These are phyloP conservation scores for Boletellus ananas DNA, from an alignment of 768 basidiomycete species.

Conservation along the genomic window DNA sequence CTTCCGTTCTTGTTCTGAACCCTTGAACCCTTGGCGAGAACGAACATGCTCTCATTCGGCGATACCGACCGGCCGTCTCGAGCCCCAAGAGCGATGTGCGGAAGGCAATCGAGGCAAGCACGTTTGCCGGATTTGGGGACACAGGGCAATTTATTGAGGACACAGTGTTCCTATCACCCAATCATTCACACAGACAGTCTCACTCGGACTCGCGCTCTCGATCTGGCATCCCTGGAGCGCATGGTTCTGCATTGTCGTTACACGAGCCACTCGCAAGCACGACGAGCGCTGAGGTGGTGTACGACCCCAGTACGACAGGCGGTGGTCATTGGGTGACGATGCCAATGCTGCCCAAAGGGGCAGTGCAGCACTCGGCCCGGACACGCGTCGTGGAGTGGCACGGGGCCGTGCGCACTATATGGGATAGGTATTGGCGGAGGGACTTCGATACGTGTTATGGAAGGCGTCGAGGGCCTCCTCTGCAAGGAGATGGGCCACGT, in stretches of 20 bases:
- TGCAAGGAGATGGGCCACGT: conserved; percentile 45
- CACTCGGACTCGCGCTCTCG: conserved; percentile 25
- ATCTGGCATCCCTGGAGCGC: conserved; percentile 31
- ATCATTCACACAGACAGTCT: conserved; percentile 1
- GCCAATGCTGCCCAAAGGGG: conserved; percentile 81
- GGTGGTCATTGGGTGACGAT: conserved; percentile 35
- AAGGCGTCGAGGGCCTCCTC: conserved; percentile 53
- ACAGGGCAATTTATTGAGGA: conserved; percentile 23
- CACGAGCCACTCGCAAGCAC: conserved; percentile 79
- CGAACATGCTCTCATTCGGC: conserved; percentile 73
- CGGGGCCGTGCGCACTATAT: conserved; percentile 15
- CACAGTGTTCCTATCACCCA: conserved; percentile 4
- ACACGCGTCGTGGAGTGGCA: conserved; percentile 13
- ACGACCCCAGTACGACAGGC: conserved; percentile 37
- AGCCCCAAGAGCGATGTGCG: conserved; percentile 66
- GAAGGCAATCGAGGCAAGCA: conserved; percentile 63
- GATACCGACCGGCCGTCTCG: conserved; percentile 54
- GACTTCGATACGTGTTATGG: conserved; percentile 57
- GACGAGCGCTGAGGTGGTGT: conserved; percentile 58
- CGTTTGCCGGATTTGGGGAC: conserved; percentile 34
- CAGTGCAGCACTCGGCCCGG: conserved; percentile 16
- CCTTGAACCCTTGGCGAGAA: conserved; percentile 71
- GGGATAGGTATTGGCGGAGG: conserved; percentile 19
- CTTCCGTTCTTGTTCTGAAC: conserved; percentile 84
- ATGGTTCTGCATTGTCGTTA: conserved; percentile 43